phyloP scores from a whole-genome alignment of 805 yeast genomes.

The Debaryomyces castellii region DNA sequence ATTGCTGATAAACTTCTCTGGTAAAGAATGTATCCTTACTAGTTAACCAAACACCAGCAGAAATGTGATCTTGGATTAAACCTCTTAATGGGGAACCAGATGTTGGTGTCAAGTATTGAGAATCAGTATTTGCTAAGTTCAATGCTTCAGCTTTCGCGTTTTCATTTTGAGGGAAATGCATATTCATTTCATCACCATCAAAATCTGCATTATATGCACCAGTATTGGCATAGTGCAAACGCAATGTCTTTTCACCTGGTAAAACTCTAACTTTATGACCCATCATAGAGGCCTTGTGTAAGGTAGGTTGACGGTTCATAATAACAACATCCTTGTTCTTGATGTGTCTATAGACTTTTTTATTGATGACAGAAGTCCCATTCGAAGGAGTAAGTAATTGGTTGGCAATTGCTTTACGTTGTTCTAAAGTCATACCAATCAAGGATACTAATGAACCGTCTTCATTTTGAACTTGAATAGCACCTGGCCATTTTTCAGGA shows the following conservation, averaged over 20 bases:
- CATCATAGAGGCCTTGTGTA: slow-evolving; percentile 99
- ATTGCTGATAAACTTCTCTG: slow-evolving; percentile 89
- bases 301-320: slow-evolving; percentile 99
- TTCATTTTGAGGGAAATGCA: slow-evolving; percentile 99
- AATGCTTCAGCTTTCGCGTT: slow-evolving; percentile 96
- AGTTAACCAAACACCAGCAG: slow-evolving; percentile 99
- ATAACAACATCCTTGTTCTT: slow-evolving; percentile 92
- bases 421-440: slow-evolving; percentile 87
- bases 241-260: slow-evolving; percentile 95
- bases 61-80: slow-evolving; percentile 96
- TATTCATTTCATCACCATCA: slow-evolving; percentile 99
- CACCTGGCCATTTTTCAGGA: slow-evolving; percentile 99
- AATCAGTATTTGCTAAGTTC: slow-evolving; percentile 93
- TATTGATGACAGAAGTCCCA: slow-evolving; percentile 67
- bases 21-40: slow-evolving; percentile 89
- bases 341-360: slow-evolving; percentile 93
- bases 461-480: slow-evolving; percentile 91
- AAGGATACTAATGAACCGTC: slow-evolving; percentile 83
- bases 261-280: slow-evolving; percentile 96
- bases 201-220: slow-evolving; percentile 99
- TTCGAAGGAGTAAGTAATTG: slow-evolving; percentile 86
- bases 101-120: slow-evolving; percentile 96
- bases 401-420: slow-evolving; percentile 91
- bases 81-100: slow-evolving; percentile 99
- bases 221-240: slow-evolving; percentile 97